Conservation (phyloP, 2,329 filamentous ascomycete species). For the Epichloe sp. region DNA sequence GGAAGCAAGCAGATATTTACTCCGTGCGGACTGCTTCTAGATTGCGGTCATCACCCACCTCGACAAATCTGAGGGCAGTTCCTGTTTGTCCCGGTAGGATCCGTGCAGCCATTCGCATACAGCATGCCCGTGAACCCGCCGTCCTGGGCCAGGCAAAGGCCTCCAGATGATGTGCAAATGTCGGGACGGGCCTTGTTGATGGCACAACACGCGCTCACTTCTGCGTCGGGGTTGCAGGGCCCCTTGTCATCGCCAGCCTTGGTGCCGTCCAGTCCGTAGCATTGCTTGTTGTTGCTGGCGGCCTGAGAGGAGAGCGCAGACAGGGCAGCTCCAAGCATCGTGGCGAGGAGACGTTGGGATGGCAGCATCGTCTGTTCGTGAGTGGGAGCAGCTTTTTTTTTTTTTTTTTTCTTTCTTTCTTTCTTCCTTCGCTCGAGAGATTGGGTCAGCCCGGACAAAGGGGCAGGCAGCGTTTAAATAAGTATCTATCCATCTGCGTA, state of each 20-base stretch:
- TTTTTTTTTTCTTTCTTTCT: too few species aligned
- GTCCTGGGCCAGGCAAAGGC: constrained; percentile 10
- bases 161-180: constrained; percentile 11
- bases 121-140: constrained; percentile 8
- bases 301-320: neutral
- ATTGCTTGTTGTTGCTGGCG: neutral
- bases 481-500: too few species aligned
- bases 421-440: too few species aligned
- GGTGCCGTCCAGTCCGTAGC: neutral
- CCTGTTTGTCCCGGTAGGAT: constrained; percentile 6
- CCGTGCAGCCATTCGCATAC: constrained; percentile 12
- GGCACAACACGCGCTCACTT: constrained; percentile 11
- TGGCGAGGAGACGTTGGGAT: neutral
- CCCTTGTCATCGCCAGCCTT: neutral
- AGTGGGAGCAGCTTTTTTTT: too few species aligned
- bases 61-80: constrained; percentile 10
- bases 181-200: constrained; percentile 9
- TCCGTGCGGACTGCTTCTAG: too few species aligned
- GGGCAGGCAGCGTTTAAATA: too few species aligned
- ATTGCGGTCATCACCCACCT: neutral
- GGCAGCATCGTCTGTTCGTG: neutral
- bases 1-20: too few species aligned
- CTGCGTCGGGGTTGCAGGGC: constrained; percentile 10
- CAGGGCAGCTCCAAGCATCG: neutral
- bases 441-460: too few species aligned